These are phyloP conservation scores for Pichia thaimueangensis DNA, from an alignment of 805 yeast species.

Conservation along the genomic window DNA sequence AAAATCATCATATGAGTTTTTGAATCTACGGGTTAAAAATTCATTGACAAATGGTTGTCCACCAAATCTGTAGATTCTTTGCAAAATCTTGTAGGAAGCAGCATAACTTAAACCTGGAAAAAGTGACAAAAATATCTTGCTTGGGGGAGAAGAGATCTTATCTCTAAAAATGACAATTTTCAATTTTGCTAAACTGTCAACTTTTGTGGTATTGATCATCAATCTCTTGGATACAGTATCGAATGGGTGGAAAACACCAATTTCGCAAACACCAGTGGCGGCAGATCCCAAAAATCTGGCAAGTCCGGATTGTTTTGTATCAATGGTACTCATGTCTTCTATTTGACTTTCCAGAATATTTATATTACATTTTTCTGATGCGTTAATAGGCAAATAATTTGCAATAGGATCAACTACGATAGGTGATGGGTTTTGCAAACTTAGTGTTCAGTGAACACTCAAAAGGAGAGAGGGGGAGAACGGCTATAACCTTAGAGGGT, in stretches of 20 bases:
- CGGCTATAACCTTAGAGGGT: too few species aligned
- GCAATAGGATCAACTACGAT: too few species aligned
- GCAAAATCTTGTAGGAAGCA: conserved; percentile 92
- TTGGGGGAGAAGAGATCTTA: conserved; percentile 64
- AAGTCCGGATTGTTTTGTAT: conserved; percentile 79
- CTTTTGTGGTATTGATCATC: conserved; percentile 73
- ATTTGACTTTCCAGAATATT: too few species aligned
- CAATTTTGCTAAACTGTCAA: conserved; percentile 57
- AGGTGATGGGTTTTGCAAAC: too few species aligned
- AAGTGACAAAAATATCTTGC: conserved; percentile 67
- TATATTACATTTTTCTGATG: too few species aligned
- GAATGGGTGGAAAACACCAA: conserved; percentile 96
- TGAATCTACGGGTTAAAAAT: conserved; percentile 70
- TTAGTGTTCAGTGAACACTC: too few species aligned
- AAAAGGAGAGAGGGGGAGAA: too few species aligned
- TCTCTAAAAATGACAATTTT: conserved; percentile 84
- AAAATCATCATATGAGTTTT: conserved; percentile 56
- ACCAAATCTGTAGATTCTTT: conserved; percentile 97
- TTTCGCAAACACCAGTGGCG: conserved; percentile 93
- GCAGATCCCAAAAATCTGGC: conserved; percentile 98
- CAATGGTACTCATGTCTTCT: conserved; percentile 33
- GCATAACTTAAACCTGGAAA: conserved; percentile 99
- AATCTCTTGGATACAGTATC: conserved; percentile 96
- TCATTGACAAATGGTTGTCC: conserved; percentile 99
- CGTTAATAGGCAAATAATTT: too few species aligned